Evolutionary conservation across 2,329 filamentous ascomycete species (phyloP).

Genomic region (Aspergillus neotritici): DNA sequence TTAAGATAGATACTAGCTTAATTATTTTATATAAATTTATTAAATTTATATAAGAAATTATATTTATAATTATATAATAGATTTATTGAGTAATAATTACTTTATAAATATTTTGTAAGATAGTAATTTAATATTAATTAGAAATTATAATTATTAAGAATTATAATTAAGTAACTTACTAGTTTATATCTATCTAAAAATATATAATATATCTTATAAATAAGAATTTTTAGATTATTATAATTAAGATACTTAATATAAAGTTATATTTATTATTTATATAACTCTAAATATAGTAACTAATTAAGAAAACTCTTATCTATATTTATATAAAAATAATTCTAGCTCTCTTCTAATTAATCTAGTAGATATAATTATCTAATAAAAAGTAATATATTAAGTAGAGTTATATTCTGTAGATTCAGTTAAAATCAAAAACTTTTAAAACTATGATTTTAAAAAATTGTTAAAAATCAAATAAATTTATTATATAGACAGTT

Average conservation of each 20-base stretch:
- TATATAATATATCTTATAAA: neutral
- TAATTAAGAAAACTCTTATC: too few relatives aligned
- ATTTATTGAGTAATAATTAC: slow-evolving; percentile 12
- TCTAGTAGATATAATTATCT: too few relatives aligned
- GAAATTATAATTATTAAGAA: too few relatives aligned
- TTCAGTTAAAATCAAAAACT: too few relatives aligned
- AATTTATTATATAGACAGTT: neutral
- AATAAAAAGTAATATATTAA: too few relatives aligned
- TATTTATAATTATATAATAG: slow-evolving; percentile 5
- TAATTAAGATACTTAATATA: neutral
- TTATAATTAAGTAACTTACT: too few relatives aligned
- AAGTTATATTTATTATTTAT: too few relatives aligned
- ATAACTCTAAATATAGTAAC: too few relatives aligned
- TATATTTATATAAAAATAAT: neutral
- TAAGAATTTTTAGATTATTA: neutral
- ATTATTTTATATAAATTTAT: slow-evolving; percentile 2
- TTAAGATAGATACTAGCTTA: slow-evolving; percentile 6
- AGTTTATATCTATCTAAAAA: slow-evolving; percentile 1
- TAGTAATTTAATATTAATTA: neutral
- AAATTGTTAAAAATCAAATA: neutral
- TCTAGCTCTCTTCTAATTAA: neutral
- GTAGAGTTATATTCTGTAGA: too few relatives aligned
- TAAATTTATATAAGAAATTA: slow-evolving; percentile 1
- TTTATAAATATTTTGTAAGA: slow-evolving; percentile 8
- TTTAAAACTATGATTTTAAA: neutral